These are phyloP conservation scores for Flaveria linearis DNA, from an alignment of 129 eudicot genomes.

Conservation along the genomic window DNA sequence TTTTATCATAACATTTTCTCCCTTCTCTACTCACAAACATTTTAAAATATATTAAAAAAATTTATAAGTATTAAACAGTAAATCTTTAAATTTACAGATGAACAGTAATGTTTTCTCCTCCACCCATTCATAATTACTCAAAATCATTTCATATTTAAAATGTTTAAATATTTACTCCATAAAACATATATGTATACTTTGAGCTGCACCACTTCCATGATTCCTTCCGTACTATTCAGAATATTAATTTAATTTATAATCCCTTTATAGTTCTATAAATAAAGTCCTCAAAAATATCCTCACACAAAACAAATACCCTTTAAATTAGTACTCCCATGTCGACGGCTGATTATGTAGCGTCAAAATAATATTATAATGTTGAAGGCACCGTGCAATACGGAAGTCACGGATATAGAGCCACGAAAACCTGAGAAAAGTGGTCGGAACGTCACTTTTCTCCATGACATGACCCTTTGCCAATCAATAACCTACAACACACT, in stretches of 20 bases:
- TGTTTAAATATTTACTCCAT: too few relatives aligned
- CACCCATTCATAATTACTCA: too few relatives aligned
- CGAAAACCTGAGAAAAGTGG: slow-evolving; percentile 24
- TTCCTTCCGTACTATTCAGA: slow-evolving; percentile 32
- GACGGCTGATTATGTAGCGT: neutral
- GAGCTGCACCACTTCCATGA: slow-evolving; percentile 30
- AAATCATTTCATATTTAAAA: too few relatives aligned
- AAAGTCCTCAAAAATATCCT: neutral
- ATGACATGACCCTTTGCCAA: slow-evolving; percentile 31
- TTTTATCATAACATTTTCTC: too few relatives aligned
- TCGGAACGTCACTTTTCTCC: slow-evolving; percentile 23
- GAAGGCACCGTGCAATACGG: slow-evolving; percentile 39
- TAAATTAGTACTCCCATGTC: neutral
- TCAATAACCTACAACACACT: slow-evolving; percentile 14
- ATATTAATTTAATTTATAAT: neutral
- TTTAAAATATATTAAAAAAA: too few relatives aligned
- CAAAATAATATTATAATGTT: neutral
- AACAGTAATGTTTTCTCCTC: too few relatives aligned
- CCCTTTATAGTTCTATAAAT: neutral
- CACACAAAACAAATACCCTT: neutral
- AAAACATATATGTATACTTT: slow-evolving; percentile 9
- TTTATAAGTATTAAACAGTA: too few relatives aligned
- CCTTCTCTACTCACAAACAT: too few relatives aligned
- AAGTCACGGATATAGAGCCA: slow-evolving; percentile 28
- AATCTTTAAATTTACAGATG: too few relatives aligned